Evolutionary conservation across 176 grass and related monocot species (phyloP), one percentile per base, ranked within the genome.

Genomic region (Cenchrus americanus): DNA sequence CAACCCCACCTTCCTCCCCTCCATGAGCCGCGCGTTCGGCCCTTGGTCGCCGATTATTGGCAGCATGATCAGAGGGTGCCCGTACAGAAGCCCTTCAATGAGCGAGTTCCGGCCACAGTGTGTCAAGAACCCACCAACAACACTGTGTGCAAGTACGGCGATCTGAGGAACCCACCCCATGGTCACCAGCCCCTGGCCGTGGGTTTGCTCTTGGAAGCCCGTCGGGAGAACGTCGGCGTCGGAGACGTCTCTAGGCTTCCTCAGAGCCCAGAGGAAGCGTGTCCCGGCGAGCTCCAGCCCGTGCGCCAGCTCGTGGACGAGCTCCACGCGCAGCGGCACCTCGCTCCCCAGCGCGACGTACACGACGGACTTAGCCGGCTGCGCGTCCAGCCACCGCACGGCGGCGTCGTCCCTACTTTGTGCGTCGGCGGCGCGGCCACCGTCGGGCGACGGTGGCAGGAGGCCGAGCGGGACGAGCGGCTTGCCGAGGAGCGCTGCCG

Each of bases 41-140:
- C 70, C 70, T 30, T 73, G 70, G 46, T 73, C 70, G 6, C 0
- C 44, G 43, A 15, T 26, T 44, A 72, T 50, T 0, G 69, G 69
- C n/a, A 72, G 69, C 69, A 72, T 48, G 69, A 72, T 11, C 0
- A 72, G 69, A 46, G 64, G 64, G 15, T 41, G 64, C 15, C 64
- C 32, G 2, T 40, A 66, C 19, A 2, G 18, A 22, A 69, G 40
- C 40, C 66, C 66, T 69, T 69, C 66, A 0, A 2, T 7, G 1
- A 46, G 40, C 10, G 66, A 69, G 66, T 13, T 69, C 19, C 41
- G 40, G 5, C 66, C 66, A 22, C 66, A 69, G 41, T 44, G 66
- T 5, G 66, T 69, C 41, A 69, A 10, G 41, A 69, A 69, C 34
- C 34, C 40, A 41, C 66, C 66, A 0, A 69, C 19, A 10, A 41